These are phyloP conservation scores for Craterostigma plantagineum DNA, from an alignment of 257 asterid genomes.

Conservation along the genomic window DNA sequence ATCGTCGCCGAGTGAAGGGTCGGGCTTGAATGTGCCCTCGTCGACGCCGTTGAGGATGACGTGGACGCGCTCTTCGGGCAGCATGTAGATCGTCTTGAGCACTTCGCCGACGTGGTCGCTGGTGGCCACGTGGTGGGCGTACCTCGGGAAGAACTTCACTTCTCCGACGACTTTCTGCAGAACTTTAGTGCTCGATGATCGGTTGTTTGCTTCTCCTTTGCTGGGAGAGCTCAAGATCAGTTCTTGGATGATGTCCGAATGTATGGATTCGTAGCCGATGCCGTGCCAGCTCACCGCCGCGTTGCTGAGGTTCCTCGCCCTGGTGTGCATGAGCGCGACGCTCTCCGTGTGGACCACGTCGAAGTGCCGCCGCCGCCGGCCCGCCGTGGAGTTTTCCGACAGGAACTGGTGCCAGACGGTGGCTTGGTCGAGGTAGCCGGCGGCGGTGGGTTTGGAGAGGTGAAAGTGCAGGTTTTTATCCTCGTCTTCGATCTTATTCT, in stretches of 20 bases:
- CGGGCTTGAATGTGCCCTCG: conserved; percentile 35
- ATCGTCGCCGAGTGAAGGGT: conserved; percentile 6
- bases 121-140: conserved; percentile 67
- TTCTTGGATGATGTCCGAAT: conserved; percentile 60
- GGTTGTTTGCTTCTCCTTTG: conserved; percentile 10
- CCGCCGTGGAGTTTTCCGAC: conserved; percentile 22
- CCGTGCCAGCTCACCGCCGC: conserved; percentile 82
- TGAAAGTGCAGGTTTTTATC: conserved; percentile 23
- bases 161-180: conserved; percentile 45
- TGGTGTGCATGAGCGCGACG: conserved; percentile 52
- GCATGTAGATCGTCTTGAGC: conserved; percentile 53
- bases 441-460: conserved; percentile 39
- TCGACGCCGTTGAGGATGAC: conserved; percentile 43
- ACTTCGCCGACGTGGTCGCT: conserved; percentile 63
- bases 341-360: conserved; percentile 66
- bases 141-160: conserved; percentile 35
- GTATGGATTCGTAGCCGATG: conserved; percentile 54
- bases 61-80: conserved; percentile 60
- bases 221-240: conserved; percentile 18
- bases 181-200: conserved; percentile 20
- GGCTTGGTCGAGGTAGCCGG: conserved; percentile 55
- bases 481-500: conserved; percentile 9
- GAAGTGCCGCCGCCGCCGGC: conserved; percentile 32
- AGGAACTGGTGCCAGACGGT: conserved; percentile 40
- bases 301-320: conserved; percentile 28